phyloP scores from a whole-genome alignment of 768 basidiomycete genomes.

The Tricholoma sp. region DNA sequence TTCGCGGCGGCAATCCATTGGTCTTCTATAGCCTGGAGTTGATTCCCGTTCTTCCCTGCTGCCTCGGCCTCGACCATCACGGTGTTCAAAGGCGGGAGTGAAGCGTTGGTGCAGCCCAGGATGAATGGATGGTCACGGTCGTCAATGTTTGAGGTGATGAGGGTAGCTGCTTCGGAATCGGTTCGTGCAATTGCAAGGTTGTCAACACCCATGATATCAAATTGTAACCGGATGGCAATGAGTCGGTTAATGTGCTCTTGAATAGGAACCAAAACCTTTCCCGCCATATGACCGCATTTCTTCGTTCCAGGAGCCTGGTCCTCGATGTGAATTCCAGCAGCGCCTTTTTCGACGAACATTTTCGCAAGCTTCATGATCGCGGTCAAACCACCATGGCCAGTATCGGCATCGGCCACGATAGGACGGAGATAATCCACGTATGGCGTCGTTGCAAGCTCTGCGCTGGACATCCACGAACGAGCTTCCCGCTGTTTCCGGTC shows the following conservation, averaged over 20 bases:
- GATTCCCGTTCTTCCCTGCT: constrained; percentile 72
- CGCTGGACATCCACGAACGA: constrained; percentile 64
- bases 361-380: constrained; percentile 98
- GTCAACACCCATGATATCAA: constrained; percentile 97
- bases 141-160: constrained; percentile 96
- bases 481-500: constrained; percentile 93
- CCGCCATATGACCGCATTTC: constrained; percentile 94
- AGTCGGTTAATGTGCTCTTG: constrained; percentile 98
- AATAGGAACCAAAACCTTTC: constrained; percentile 95
- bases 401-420: constrained; percentile 95
- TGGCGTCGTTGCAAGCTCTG: constrained; percentile 66
- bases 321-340: constrained; percentile 96
- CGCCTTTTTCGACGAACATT: constrained; percentile 98
- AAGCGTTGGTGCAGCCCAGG: constrained; percentile 81
- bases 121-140: constrained; percentile 98
- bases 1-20: constrained; percentile 77
- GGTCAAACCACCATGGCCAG: constrained; percentile 96
- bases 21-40: constrained; percentile 86
- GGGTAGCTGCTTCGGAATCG: constrained; percentile 95
- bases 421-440: constrained; percentile 89
- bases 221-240: constrained; percentile 94
- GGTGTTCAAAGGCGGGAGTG: constrained; percentile 61
- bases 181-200: constrained; percentile 93
- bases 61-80: constrained; percentile 84
- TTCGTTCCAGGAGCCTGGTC: constrained; percentile 98